phyloP scores from a whole-genome alignment of 441 rosid genomes.

The Arabidopsis lyrata region DNA sequence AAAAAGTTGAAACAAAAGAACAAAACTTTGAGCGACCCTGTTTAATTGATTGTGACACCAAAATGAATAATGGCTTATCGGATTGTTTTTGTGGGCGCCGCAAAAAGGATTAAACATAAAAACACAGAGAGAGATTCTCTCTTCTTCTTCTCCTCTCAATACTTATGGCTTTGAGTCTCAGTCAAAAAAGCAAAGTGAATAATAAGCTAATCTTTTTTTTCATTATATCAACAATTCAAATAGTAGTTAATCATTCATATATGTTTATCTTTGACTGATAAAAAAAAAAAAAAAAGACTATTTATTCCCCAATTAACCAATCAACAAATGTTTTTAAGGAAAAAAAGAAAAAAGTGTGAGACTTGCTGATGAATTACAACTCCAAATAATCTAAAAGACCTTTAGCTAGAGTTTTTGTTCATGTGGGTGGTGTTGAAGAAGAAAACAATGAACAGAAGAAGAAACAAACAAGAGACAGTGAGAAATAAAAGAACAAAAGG shows the following conservation, averaged over 20 bases:
- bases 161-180: constrained; percentile 26
- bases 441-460: constrained; percentile 36
- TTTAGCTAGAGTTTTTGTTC: constrained; percentile 37
- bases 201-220: constrained; percentile 32
- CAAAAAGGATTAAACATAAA: constrained; percentile 38
- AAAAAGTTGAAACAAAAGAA: constrained; percentile 47
- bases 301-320: constrained; percentile 49
- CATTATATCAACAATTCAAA: constrained; percentile 40
- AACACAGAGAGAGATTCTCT: constrained; percentile 31
- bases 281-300: constrained; percentile 23
- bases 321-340: constrained; percentile 44
- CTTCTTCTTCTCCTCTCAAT: constrained; percentile 31
- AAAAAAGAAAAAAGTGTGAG: constrained; percentile 24
- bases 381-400: constrained; percentile 42
- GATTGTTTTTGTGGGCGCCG: constrained; percentile 48
- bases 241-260: constrained; percentile 1
- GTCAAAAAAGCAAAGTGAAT: constrained; percentile 24
- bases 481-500: constrained; percentile 31
- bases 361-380: constrained; percentile 46
- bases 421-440: constrained; percentile 27
- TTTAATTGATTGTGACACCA: constrained; percentile 43
- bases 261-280: constrained; percentile 16
- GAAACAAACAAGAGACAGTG: constrained; percentile 36
- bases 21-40: constrained; percentile 49
- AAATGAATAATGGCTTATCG: constrained; percentile 46